phyloP scores from a whole-genome alignment of 345 rosid genomes.

The Chamaenerion angustifolium region DNA sequence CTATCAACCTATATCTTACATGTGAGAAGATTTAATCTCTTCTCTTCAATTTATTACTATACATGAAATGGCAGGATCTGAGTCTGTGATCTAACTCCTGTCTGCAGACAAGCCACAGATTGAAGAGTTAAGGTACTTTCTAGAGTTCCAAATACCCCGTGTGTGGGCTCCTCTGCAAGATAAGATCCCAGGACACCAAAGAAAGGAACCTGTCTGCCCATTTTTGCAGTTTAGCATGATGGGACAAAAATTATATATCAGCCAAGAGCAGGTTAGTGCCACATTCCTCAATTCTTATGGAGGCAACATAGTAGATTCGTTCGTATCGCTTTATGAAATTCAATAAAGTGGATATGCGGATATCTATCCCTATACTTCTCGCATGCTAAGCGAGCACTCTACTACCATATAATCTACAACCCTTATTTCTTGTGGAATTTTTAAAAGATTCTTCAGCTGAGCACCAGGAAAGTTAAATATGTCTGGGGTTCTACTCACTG shows the following conservation, averaged over 20 bases:
- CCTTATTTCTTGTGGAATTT: too few relatives aligned
- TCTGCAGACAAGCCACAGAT: slow-evolving; percentile 54
- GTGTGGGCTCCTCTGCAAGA: slow-evolving; percentile 58
- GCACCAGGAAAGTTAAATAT: not conserved
- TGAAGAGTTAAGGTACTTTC: slow-evolving; percentile 61
- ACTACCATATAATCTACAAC: too few relatives aligned
- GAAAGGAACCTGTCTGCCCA: slow-evolving; percentile 77
- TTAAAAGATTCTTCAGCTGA: not conserved
- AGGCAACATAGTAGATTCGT: too few relatives aligned
- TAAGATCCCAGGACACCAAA: slow-evolving; percentile 42
- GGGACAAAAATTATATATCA: slow-evolving; percentile 61
- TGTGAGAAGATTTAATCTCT: slow-evolving; percentile 26
- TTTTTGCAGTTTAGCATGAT: slow-evolving; percentile 66
- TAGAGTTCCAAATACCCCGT: slow-evolving; percentile 63
- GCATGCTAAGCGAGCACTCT: too few relatives aligned
- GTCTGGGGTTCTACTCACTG: too few relatives aligned
- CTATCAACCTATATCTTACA: slow-evolving; percentile 53
- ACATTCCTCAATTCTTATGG: not conserved
- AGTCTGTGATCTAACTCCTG: slow-evolving; percentile 6
- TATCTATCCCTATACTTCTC: not conserved
- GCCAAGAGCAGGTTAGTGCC: slow-evolving; percentile 55
- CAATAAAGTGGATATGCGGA: too few relatives aligned
- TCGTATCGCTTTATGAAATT: too few relatives aligned
- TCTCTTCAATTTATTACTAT: slow-evolving; percentile 3
- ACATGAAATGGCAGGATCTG: not conserved